These are phyloP conservation scores for Aspergillus biplanus DNA, from an alignment of 495 filamentous ascomycete species.

Conservation along the genomic window DNA sequence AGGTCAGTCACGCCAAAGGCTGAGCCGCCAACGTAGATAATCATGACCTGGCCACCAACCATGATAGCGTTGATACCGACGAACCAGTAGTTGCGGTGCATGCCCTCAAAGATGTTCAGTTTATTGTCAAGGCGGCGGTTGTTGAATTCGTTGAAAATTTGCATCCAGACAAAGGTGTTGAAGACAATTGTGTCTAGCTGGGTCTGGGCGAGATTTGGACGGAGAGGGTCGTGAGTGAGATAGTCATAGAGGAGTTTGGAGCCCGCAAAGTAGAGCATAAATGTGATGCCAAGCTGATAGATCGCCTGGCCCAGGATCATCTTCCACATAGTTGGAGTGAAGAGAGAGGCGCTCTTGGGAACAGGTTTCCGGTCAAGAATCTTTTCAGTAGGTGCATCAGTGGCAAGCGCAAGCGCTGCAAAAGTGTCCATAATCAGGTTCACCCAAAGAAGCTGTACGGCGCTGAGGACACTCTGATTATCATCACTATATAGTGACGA, in stretches of 20 bases:
- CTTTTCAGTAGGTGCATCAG: conserved; percentile 77
- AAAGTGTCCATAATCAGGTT: conserved; percentile 96
- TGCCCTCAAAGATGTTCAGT: conserved; percentile 87
- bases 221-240: conserved; percentile 45
- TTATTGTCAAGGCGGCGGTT: conserved; percentile 87
- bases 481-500: conserved; percentile 71
- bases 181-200: conserved; percentile 78
- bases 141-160: conserved; percentile 95
- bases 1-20: conserved; percentile 76
- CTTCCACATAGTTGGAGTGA: conserved; percentile 92
- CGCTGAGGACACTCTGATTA: conserved; percentile 74
- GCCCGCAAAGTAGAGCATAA: conserved; percentile 77
- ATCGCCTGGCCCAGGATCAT: conserved; percentile 90
- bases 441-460: conserved; percentile 89
- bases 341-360: conserved; percentile 73
- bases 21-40: conserved; percentile 72
- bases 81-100: conserved; percentile 79
- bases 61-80: conserved; percentile 80
- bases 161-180: conserved; percentile 97
- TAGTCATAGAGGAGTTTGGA: conserved; percentile 51
- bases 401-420: conserved; percentile 83
- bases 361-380: conserved; percentile 84
- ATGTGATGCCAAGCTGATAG: conserved; percentile 78
- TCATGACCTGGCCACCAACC: conserved; percentile 78
- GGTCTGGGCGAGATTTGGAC: conserved; percentile 44